Evolutionary conservation across 1,284 basidiomycete species (phyloP), one percentile per base, ranked within the genome.

Genomic region (Cystobasidium pallidum): DNA sequence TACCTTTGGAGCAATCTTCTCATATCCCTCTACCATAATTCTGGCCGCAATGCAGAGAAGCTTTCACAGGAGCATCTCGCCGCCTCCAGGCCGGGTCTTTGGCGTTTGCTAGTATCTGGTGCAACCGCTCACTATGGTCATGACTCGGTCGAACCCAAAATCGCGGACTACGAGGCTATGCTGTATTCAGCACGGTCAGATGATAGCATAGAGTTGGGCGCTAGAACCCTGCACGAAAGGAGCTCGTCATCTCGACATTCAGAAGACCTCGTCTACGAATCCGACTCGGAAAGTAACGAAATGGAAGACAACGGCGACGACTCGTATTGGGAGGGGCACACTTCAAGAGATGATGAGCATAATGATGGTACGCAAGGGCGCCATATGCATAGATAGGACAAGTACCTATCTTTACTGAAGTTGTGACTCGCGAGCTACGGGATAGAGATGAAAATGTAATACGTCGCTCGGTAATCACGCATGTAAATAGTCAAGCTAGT

Each of bases 1-100:
- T 92, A 93, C 80, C 84, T 89, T 13, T 85, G 89, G 76, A 87
- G 88, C 54, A 83, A 86, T 41, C 82, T 85, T 72, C 82, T 89
- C 59, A 82, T 89, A 70, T 82, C 86, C 70, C 82, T 88, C 11
- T 88, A 86, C 80, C 78, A 74, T 49, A 68, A 62, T 30, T 43
- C 49, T 2, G 72, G 72, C 8, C 55, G 59, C 8, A 73, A 73
- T 36, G 57, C 66, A 30, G 21, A 57, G 11, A 58, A 30, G 41
- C 4, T 39, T 13, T 11, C 34, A 39, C 2, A 26, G 4, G 41
- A 59, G 11, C 19, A 11, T 19, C 17, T 19, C 10, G 19, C 43
- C 19, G 15, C 1, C 0, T 17, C 30, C 13, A 26, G 21, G 7
- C 15, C 36, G 19, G 10, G 32, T 24, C 30, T 66, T 3, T 66